Conservation (phyloP, 2,329 filamentous ascomycete genomes). For the Cladorrhinum sp. region DNA sequence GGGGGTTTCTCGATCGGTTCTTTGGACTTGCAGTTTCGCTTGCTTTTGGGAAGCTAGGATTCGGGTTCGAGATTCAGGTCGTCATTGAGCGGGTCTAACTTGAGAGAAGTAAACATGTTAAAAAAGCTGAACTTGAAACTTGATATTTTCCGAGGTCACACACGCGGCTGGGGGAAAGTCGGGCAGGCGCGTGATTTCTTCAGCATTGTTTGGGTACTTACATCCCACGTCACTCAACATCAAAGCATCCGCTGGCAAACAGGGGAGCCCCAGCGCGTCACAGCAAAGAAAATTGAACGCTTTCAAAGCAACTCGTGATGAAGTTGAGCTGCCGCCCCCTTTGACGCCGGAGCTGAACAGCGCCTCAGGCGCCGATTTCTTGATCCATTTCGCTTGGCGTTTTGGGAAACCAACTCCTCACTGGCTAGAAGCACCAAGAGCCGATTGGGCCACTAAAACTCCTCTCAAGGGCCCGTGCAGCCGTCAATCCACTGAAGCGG, state of each 20-base stretch:
- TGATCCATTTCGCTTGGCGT: conserved; percentile 2
- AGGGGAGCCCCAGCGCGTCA: not conserved
- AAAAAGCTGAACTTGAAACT: not conserved
- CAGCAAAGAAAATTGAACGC: not conserved
- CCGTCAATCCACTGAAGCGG: not conserved
- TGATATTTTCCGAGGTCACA: not conserved
- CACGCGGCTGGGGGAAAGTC: not conserved
- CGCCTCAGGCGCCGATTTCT: not conserved
- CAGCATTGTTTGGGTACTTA: not conserved
- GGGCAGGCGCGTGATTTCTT: not conserved
- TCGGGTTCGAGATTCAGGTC: not conserved
- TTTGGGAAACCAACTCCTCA: not conserved
- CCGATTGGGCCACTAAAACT: not conserved
- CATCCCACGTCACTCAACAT: not conserved
- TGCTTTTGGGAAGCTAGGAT: not conserved
- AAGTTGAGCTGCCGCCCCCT: not conserved
- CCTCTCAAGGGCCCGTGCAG: not conserved
- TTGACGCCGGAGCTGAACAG: not conserved
- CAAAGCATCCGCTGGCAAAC: not conserved
- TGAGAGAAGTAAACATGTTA: not conserved
- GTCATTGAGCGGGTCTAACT: not conserved
- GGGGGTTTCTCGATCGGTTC: not conserved
- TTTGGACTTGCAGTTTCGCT: not conserved
- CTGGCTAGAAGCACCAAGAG: not conserved
- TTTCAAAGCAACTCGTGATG: not conserved